Conservation (phyloP, 768 basidiomycete genomes). For the Ramaria rubella region DNA sequence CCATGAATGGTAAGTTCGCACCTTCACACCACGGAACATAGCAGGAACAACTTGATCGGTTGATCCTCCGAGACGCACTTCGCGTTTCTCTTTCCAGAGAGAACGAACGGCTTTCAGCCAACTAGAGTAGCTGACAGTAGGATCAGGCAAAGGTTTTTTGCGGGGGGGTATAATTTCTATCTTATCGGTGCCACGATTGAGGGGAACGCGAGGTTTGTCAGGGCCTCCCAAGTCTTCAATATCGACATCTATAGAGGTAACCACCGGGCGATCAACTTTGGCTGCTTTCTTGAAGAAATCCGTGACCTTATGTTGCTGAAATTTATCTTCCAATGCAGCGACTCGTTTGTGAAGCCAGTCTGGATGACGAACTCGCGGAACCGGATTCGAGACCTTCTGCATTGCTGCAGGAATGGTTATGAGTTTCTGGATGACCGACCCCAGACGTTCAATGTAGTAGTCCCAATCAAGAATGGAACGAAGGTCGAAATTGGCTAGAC, state of each 20-base stretch:
- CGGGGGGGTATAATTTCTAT: constrained; percentile 34
- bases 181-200: constrained; percentile 43
- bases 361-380: constrained; percentile 91
- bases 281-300: constrained; percentile 72
- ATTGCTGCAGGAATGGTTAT: constrained; percentile 99
- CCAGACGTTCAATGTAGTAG: constrained; percentile 96
- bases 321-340: constrained; percentile 85
- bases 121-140: constrained; percentile 55
- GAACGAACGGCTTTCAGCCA: constrained; percentile 76
- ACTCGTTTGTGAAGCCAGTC: constrained; percentile 95
- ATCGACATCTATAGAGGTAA: constrained; percentile 34
- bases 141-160: constrained; percentile 51
- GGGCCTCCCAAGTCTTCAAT: constrained; percentile 52
- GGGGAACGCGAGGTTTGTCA: constrained; percentile 46
- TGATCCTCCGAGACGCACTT: constrained; percentile 37
- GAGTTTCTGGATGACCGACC: constrained; percentile 96
- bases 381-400: constrained; percentile 95
- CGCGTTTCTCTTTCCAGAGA: constrained; percentile 63
- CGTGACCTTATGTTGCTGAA: constrained; percentile 96
- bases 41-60: constrained; percentile 47
- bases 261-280: constrained; percentile 23
- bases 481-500: constrained; percentile 80
- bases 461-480: constrained; percentile 95
- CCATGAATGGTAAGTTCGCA: constrained; percentile 55
- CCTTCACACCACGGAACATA: constrained; percentile 63